Conservation (phyloP, 129 eudicot species). For the Centaurea solstitialis region DNA sequence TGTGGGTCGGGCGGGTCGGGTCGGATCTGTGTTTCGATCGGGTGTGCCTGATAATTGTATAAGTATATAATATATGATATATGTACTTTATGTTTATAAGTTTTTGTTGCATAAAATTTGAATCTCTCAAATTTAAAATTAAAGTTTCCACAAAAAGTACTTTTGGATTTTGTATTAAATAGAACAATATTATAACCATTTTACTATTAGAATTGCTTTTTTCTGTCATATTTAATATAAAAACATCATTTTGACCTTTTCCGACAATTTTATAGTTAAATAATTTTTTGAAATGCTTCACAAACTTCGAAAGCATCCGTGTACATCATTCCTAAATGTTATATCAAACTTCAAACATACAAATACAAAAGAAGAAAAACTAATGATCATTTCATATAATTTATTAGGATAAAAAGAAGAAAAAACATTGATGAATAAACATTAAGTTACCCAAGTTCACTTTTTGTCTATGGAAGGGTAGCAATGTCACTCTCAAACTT, state of each 20-base stretch:
- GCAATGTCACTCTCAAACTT: constrained; percentile 29
- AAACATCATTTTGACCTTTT: background rate
- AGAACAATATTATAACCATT: background rate
- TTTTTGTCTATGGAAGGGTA: constrained; percentile 17
- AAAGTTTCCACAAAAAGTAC: background rate
- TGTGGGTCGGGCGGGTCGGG: too few relatives aligned
- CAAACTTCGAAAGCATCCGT: background rate
- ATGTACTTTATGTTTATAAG: background rate
- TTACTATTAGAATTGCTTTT: background rate
- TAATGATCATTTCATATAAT: background rate
- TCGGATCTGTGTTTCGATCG: too few relatives aligned
- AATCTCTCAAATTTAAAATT: too few relatives aligned
- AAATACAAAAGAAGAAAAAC: background rate
- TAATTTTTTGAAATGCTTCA: background rate
- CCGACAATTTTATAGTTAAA: background rate
- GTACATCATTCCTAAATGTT: background rate
- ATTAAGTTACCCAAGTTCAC: background rate
- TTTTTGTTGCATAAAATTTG: background rate
- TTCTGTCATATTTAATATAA: too few relatives aligned
- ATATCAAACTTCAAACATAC: background rate
- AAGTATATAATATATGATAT: too few relatives aligned
- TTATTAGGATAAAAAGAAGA: background rate
- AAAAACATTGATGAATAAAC: background rate
- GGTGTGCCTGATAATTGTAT: too few relatives aligned
- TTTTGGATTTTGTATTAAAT: too few relatives aligned